Evolutionary conservation across 495 filamentous ascomycete genomes (phyloP).

Genomic region (Podospora comata): DNA sequence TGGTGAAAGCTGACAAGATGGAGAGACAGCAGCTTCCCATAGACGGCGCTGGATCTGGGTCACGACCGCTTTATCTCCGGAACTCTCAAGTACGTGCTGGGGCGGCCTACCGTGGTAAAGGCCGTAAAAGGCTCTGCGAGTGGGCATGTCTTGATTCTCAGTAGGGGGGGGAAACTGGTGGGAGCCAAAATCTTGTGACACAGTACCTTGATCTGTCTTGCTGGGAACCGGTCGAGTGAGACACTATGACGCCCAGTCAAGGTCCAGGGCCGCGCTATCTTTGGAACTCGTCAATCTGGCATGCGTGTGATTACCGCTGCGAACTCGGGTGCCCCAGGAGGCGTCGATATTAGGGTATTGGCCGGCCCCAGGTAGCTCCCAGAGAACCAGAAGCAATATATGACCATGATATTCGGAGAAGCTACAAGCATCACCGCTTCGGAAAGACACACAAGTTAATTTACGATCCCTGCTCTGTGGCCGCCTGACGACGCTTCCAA

Average conservation of each 20-base stretch:
- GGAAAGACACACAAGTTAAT: conserved; percentile 3
- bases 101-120: conserved; percentile 21
- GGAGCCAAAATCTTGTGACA: conserved; percentile 18
- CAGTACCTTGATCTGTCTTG: conserved; percentile 14
- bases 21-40: conserved; percentile 10
- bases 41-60: conserved; percentile 7
- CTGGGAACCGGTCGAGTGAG: conserved; percentile 14
- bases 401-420: neutral
- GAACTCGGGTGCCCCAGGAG: conserved; percentile 5
- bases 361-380: neutral
- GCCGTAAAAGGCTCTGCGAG: conserved; percentile 20
- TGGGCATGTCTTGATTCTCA: conserved; percentile 16
- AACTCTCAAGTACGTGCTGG: conserved; percentile 3
- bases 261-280: conserved; percentile 16
- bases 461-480: conserved; percentile 1
- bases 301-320: neutral
- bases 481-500: conserved; percentile 4
- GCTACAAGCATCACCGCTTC: neutral
- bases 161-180: neutral
- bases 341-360: neutral
- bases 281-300: conserved; percentile 18
- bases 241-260: conserved; percentile 28
- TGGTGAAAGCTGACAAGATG: neutral
- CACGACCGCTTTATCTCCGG: conserved; percentile 11
- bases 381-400: neutral